Conservation (phyloP, 441 rosid genomes). For the Pelargonium cotyledonis region DNA sequence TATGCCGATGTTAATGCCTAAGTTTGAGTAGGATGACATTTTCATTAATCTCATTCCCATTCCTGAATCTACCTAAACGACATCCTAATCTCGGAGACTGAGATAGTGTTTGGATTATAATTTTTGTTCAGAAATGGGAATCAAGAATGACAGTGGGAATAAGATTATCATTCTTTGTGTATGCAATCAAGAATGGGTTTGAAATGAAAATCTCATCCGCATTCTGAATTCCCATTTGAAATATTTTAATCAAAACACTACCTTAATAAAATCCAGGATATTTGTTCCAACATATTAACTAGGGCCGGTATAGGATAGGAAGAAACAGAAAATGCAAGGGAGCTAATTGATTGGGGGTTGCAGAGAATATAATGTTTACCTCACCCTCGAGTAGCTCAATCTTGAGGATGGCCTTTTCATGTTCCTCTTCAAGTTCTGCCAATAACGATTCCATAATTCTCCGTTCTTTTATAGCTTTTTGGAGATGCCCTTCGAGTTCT, state of each 20-base stretch:
- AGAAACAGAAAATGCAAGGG: not conserved
- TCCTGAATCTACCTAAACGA: too few relatives aligned
- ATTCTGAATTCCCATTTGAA: too few relatives aligned
- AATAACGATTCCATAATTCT: slow-evolving; percentile 46
- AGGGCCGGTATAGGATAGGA: not conserved
- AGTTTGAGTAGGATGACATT: not conserved
- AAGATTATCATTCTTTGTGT: too few relatives aligned
- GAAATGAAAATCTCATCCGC: too few relatives aligned
- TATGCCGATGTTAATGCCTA: not conserved
- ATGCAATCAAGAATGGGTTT: too few relatives aligned
- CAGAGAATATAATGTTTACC: slow-evolving; percentile 35
- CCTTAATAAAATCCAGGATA: too few relatives aligned
- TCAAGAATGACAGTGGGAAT: too few relatives aligned
- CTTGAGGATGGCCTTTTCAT: slow-evolving; percentile 43
- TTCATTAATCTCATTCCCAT: too few relatives aligned
- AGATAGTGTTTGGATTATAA: too few relatives aligned
- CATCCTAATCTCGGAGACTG: too few relatives aligned
- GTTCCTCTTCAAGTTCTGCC: slow-evolving; percentile 61
- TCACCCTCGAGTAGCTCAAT: slow-evolving; percentile 48
- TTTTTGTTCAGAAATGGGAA: too few relatives aligned
- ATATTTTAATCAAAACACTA: too few relatives aligned
- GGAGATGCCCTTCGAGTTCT: slow-evolving; percentile 47
- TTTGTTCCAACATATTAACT: not conserved
- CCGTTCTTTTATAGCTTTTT: slow-evolving; percentile 40
- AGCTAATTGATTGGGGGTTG: not conserved